A percentile compares a stretch with the other conserved stretches of the same genome.
These are phyloP conservation scores for Backusella tarrabulga DNA, from an alignment of 192 early-diverging fungal species.

Conservation along the genomic window DNA sequence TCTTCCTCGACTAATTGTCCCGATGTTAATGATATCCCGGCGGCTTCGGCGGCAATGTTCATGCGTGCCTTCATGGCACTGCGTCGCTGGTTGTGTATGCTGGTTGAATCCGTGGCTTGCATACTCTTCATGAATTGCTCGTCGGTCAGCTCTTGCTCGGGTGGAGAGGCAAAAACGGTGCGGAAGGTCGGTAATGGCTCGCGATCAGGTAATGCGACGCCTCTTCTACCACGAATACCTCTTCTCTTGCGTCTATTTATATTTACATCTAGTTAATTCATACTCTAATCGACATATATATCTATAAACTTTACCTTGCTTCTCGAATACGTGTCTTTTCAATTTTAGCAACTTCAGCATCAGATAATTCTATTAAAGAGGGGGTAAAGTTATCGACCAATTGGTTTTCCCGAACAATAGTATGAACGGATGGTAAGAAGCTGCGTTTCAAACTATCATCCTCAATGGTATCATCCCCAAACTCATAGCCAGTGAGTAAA, in stretches of 20 bases:
- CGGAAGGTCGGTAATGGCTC: constrained; percentile 64
- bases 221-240: constrained; percentile 75
- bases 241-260: constrained; percentile 70
- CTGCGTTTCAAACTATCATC: constrained; percentile 73
- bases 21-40: background rate
- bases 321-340: constrained; percentile 84
- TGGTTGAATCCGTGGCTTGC: background rate
- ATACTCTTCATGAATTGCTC: constrained; percentile 29
- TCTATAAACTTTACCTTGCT: constrained; percentile 40
- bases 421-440: constrained; percentile 65
- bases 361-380: constrained; percentile 60
- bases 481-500: constrained; percentile 76
- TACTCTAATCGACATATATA: background rate
- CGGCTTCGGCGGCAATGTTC: constrained; percentile 37
- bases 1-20: background rate
- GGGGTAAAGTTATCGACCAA: constrained; percentile 59
- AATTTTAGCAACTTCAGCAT: constrained; percentile 74
- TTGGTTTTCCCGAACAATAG: constrained; percentile 49
- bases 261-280: constrained; percentile 12
- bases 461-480: constrained; percentile 66
- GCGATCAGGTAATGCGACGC: constrained; percentile 63
- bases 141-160: constrained; percentile 42
- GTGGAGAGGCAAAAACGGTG: constrained; percentile 46
- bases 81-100: constrained; percentile 18
- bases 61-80: constrained; percentile 31